These are phyloP conservation scores for Sequoia sempervirens DNA, from an alignment of 75 land plant species.

Conservation along the genomic window DNA sequence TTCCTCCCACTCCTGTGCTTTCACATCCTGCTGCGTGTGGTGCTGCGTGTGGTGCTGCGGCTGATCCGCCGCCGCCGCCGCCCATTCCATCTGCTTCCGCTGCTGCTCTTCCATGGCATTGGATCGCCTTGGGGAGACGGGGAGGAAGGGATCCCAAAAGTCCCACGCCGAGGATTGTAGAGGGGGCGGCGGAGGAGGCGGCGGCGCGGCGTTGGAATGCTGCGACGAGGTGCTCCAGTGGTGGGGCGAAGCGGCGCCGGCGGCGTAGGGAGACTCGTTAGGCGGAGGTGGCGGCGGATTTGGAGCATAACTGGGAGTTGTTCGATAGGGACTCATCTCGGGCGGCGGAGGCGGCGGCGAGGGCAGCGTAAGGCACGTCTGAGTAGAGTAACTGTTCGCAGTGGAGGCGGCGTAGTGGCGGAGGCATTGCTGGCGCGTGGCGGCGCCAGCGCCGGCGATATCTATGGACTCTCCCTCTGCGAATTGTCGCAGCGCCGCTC, in stretches of 20 bases:
- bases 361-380: slow-evolving; percentile 6
- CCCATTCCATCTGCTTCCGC: neutral
- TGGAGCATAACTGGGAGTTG: neutral
- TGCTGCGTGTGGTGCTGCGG: too few species aligned
- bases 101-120: neutral
- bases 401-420: slow-evolving; percentile 25
- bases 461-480: slow-evolving; percentile 51
- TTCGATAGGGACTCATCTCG: slow-evolving; percentile 2
- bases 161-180: slow-evolving; percentile 55
- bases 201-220: slow-evolving; percentile 4
- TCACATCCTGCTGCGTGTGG: slow-evolving; percentile 17
- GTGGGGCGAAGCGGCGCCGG: neutral
- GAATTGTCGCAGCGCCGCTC: slow-evolving; percentile 77
- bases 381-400: slow-evolving; percentile 29
- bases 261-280: neutral
- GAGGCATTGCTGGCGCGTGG: slow-evolving; percentile 1
- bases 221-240: neutral
- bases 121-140: slow-evolving; percentile 19
- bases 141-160: slow-evolving; percentile 68
- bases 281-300: neutral
- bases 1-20: slow-evolving; percentile 59
- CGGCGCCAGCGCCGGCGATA: slow-evolving; percentile 27
- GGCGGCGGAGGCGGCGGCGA: slow-evolving; percentile 17
- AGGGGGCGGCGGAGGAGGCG: slow-evolving; percentile 57
- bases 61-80: slow-evolving; percentile 24